Evolutionary conservation across 2,329 filamentous ascomycete species (phyloP).

Genomic region (Didymella keratinophila): DNA sequence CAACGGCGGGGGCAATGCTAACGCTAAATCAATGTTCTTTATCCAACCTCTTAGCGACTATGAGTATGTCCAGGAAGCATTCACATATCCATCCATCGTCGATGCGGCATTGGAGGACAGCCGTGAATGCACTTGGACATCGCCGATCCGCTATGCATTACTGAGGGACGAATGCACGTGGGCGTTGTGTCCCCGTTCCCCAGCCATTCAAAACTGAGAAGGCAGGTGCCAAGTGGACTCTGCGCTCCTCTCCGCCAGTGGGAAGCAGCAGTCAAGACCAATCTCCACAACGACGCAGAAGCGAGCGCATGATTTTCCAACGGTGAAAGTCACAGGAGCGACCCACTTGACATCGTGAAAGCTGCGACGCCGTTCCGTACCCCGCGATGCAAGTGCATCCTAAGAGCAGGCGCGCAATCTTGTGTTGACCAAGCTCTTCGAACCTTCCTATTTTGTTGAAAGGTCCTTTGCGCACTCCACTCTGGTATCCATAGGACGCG

Average conservation of each 20-base stretch:
- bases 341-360: slow-evolving; percentile 35
- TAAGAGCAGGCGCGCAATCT: slow-evolving; percentile 16
- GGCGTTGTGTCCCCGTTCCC: slow-evolving; percentile 17
- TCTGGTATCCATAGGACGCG: slow-evolving; percentile 38
- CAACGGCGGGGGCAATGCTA: slow-evolving; percentile 3
- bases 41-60: neutral
- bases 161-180: slow-evolving; percentile 17
- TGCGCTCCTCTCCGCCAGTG: slow-evolving; percentile 24
- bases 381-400: slow-evolving; percentile 32
- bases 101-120: slow-evolving; percentile 7
- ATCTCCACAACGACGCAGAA: slow-evolving; percentile 32
- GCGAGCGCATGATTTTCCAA: slow-evolving; percentile 31
- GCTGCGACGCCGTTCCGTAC: slow-evolving; percentile 26
- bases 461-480: slow-evolving; percentile 23
- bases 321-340: slow-evolving; percentile 28
- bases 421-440: slow-evolving; percentile 15
- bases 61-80: neutral
- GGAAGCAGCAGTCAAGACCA: slow-evolving; percentile 21
- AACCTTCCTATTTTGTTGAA: slow-evolving; percentile 33
- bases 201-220: slow-evolving; percentile 22
- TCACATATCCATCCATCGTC: neutral
- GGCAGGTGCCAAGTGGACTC: slow-evolving; percentile 27
- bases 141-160: slow-evolving; percentile 12
- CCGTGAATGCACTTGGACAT: slow-evolving; percentile 4
- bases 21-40: neutral